Percentiles rank a stretch among this genome's conserved stretches.
These are phyloP conservation scores for Cochlearia excelsa DNA, from an alignment of 345 rosid species.

Conservation along the genomic window DNA sequence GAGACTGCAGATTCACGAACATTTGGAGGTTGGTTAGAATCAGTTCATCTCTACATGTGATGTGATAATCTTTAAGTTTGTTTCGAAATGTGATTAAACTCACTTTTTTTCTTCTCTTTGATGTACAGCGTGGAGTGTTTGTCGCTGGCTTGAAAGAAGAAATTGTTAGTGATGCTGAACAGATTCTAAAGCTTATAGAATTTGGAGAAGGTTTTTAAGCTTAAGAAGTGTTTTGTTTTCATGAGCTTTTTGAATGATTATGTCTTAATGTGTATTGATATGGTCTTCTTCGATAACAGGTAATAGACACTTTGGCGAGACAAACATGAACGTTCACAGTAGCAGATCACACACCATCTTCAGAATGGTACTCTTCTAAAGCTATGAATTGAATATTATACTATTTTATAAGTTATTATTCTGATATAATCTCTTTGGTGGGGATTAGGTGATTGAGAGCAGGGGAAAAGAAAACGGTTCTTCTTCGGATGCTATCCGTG, in stretches of 20 bases:
- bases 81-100: constrained; percentile 9
- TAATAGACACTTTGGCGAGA: constrained; percentile 92
- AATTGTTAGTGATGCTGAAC: constrained; percentile 70
- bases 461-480: constrained; percentile 52
- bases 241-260: neutral
- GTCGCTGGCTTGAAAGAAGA: constrained; percentile 88
- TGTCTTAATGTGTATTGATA: constrained; percentile 2
- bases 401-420: neutral
- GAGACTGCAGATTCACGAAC: constrained; percentile 83
- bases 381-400: neutral
- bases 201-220: constrained; percentile 79
- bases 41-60: constrained; percentile 1
- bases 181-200: constrained; percentile 73
- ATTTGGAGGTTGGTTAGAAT: constrained; percentile 75
- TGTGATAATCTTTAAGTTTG: constrained; percentile 11
- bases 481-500: constrained; percentile 66
- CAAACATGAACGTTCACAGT: constrained; percentile 92
- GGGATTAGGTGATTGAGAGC: constrained; percentile 81
- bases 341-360: constrained; percentile 97
- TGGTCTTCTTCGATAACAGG: constrained; percentile 37
- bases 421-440: constrained; percentile 15
- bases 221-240: neutral
- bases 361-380: constrained; percentile 64
- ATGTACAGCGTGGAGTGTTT: constrained; percentile 73
- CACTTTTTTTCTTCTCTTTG: constrained; percentile 19